Evolutionary conservation across 2,329 filamentous ascomycete genomes (phyloP), one percentile per base, ranked within the genome.

Genomic region (Taxawa tesnikishii): DNA sequence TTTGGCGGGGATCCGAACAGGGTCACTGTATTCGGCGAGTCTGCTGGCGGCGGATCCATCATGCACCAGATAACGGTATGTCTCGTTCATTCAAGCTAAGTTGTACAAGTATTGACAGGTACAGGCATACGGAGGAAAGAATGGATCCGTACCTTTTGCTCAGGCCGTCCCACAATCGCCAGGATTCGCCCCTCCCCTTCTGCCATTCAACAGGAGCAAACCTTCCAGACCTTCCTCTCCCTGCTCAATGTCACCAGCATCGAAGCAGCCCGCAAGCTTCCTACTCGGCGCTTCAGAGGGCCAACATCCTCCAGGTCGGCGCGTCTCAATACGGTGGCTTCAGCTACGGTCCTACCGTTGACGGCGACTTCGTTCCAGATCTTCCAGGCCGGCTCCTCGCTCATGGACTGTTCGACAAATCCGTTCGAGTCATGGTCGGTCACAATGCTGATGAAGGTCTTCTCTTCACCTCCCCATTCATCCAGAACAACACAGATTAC

Each of bases 1-100:
- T 75, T 75, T 40, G 70, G 71, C 7, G 70, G 70, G 9, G 63
- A 73, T 44, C 45, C 47, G 3, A 42, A 43, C n/a, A 31, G 56
- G 10, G 60, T 73, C 23, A 50, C 47, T 6, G 54, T 70, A 10
- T 55, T 68, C 12, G 67, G 67, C 5, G 51, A 66, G 37, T 66
- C 60, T 11, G 67, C 69, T 6, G 68, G 69, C 16, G 68, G 55
- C 6, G 67, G 66, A 0, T 66, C 60, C 3, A 61, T 74, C 35
- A 58, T 70, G 50, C 67, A 72, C 41, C 68, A 73, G 34, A 63
- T 72, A 38, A 73, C 67, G 10, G 54, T 36, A 28, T 35, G 38
- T 14, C 10, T 11, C n/a, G 12, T 6, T 11, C 13, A 5, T 4
- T 19, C 9, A 6, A n/a, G 14, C 4, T 15, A 13, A 9, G n/a